Evolutionary conservation across 495 filamentous ascomycete genomes (phyloP).

Genomic region (Penicillium psychrofluorescens): DNA sequence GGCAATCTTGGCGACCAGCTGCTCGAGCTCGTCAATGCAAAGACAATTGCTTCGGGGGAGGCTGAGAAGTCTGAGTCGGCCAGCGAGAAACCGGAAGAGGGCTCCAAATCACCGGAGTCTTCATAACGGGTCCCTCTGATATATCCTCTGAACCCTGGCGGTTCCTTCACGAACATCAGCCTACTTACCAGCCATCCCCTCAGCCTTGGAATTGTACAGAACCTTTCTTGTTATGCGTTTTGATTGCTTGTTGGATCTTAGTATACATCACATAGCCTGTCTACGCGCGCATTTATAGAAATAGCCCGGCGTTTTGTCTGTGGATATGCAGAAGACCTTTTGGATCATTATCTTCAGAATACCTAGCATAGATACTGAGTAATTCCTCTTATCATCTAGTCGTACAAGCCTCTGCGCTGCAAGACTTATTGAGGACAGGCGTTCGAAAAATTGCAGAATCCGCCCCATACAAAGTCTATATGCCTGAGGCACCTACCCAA

Average conservation of each 20-base stretch:
- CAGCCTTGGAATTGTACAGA: slow-evolving; percentile 11
- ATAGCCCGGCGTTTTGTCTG: slow-evolving; percentile 14
- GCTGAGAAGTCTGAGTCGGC: slow-evolving; percentile 5
- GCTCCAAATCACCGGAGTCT: slow-evolving; percentile 10
- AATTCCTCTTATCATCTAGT: no score
- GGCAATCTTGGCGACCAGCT: slow-evolving; percentile 63
- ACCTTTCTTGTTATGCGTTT: slow-evolving; percentile 5
- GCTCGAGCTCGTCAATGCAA: slow-evolving; percentile 58
- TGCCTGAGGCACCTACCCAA: no score
- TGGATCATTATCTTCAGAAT: no score
- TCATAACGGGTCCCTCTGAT: not conserved
- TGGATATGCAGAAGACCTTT: slow-evolving; percentile 1
- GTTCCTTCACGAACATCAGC: no score
- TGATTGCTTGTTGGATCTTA: not conserved
- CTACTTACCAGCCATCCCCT: not conserved
- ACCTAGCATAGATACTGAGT: no score
- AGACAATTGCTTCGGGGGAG: slow-evolving; percentile 27
- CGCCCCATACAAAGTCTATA: no score
- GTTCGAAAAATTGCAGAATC: no score
- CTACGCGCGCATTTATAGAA: slow-evolving; percentile 14
- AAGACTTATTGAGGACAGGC: no score
- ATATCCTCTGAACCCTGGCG: no score
- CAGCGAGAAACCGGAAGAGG: slow-evolving; percentile 7
- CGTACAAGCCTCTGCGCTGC: no score
- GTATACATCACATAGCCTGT: slow-evolving; percentile 11